phyloP scores from a whole-genome alignment of 2,329 filamentous ascomycete species.

The Pseudogymnoascus sp. region DNA sequence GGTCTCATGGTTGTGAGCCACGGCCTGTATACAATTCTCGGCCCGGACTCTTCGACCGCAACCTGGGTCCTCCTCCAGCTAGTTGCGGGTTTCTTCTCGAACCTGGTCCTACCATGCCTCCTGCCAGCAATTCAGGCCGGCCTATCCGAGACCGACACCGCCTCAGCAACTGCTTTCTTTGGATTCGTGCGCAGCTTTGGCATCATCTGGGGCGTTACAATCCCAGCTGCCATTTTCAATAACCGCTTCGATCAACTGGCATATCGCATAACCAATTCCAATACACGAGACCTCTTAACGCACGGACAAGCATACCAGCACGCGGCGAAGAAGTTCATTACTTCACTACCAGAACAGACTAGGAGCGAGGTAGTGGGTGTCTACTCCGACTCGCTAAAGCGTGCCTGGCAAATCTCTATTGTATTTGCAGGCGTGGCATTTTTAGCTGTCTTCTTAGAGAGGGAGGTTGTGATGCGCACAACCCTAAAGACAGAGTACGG shows the following conservation, averaged over 20 bases:
- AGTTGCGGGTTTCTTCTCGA: slow-evolving; percentile 35
- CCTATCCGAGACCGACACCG: slow-evolving; percentile 31
- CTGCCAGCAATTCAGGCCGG: slow-evolving; percentile 39
- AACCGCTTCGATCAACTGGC: slow-evolving; percentile 11
- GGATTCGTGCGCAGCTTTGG: slow-evolving; percentile 42
- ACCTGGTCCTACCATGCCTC: slow-evolving; percentile 35
- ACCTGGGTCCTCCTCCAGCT: slow-evolving; percentile 39
- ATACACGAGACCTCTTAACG: neutral
- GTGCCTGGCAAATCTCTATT: slow-evolving; percentile 14
- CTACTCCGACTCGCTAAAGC: slow-evolving; percentile 26
- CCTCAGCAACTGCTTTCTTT: slow-evolving; percentile 14
- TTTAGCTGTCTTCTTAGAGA: slow-evolving; percentile 13
- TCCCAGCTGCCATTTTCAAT: slow-evolving; percentile 38
- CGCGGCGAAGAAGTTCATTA: neutral
- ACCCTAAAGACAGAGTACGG: slow-evolving; percentile 15
- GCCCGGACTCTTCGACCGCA: slow-evolving; percentile 29
- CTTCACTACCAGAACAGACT: neutral
- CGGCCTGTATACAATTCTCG: slow-evolving; percentile 37
- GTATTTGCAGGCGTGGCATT: slow-evolving; percentile 12
- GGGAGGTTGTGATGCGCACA: slow-evolving; percentile 14
- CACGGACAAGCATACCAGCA: neutral
- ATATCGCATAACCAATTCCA: neutral
- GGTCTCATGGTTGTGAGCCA: slow-evolving; percentile 21
- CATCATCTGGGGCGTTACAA: slow-evolving; percentile 39
- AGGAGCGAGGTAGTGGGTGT: slow-evolving; percentile 27